phyloP scores from a whole-genome alignment of 139 green algal genomes.

The Chlamydomonas schloesseri region DNA sequence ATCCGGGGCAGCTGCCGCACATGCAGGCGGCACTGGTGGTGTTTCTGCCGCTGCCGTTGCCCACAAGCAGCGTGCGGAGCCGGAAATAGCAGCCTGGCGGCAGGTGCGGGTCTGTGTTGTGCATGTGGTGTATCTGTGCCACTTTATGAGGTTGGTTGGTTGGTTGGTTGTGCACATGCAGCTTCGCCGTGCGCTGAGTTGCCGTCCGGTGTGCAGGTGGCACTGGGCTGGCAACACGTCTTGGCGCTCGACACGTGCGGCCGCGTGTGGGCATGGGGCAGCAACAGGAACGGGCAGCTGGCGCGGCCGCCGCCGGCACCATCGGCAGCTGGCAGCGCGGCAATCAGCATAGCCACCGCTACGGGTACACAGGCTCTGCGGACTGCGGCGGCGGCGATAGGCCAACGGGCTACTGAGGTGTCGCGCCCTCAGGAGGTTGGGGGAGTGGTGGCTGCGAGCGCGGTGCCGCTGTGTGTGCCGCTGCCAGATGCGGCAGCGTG shows the following conservation, averaged over 20 bases:
- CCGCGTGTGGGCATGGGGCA: slow-evolving; percentile 4
- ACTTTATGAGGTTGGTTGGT: no score
- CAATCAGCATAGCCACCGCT: no score
- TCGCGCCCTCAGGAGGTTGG: not conserved
- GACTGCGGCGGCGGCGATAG: no score
- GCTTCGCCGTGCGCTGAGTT: no score
- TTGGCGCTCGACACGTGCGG: not conserved
- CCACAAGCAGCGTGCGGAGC: not conserved
- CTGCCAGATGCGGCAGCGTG: not conserved
- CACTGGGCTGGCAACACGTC: not conserved
- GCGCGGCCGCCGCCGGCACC: not conserved
- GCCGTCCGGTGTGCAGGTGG: not conserved
- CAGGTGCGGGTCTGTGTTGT: no score
- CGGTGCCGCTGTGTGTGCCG: not conserved
- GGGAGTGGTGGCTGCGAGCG: not conserved
- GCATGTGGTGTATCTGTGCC: no score
- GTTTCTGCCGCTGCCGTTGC: not conserved
- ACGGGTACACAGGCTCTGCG: no score
- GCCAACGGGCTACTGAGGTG: no score
- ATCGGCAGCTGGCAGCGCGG: no score
- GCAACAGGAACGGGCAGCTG: slow-evolving; percentile 6
- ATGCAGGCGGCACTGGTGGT: no score
- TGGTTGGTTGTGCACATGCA: no score
- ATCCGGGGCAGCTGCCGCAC: not conserved
- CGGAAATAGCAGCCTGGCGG: no score